Evolutionary conservation across 352 stramenopile species (phyloP).

Genomic region (Phytophthora megakarya): DNA sequence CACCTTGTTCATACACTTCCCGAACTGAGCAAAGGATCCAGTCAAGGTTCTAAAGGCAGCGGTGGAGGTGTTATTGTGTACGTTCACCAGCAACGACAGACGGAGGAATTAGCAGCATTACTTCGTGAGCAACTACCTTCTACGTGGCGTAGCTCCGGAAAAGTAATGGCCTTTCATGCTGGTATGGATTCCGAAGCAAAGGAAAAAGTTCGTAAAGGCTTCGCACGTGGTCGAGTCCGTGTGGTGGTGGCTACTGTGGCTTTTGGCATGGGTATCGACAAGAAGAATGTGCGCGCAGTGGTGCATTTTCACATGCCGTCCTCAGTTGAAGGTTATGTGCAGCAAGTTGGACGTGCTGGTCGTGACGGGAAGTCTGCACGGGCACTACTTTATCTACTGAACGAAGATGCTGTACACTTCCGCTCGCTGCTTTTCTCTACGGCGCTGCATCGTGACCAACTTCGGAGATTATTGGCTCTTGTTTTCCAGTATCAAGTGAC

Average conservation of each 20-base stretch:
- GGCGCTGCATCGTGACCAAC: slow-evolving; percentile 57
- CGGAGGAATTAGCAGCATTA: slow-evolving; percentile 67
- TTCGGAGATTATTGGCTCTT: slow-evolving; percentile 48
- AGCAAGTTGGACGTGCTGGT: slow-evolving; percentile 96
- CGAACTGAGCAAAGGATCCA: slow-evolving; percentile 32
- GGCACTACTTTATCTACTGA: slow-evolving; percentile 65
- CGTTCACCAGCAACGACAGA: slow-evolving; percentile 81
- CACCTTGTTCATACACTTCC: slow-evolving; percentile 37
- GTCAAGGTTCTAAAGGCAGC: slow-evolving; percentile 22
- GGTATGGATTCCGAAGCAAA: slow-evolving; percentile 86
- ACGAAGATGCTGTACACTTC: slow-evolving; percentile 72
- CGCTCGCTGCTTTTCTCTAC: slow-evolving; percentile 78
- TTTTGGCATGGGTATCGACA: slow-evolving; percentile 99
- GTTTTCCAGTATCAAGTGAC: slow-evolving; percentile 37
- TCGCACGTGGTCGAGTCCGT: slow-evolving; percentile 86
- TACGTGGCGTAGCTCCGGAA: slow-evolving; percentile 36
- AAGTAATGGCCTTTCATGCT: slow-evolving; percentile 92
- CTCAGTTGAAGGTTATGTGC: slow-evolving; percentile 98
- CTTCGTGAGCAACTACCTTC: slow-evolving; percentile 62
- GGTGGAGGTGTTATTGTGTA: slow-evolving; percentile 79
- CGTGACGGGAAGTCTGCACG: slow-evolving; percentile 90
- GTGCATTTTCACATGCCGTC: slow-evolving; percentile 97
- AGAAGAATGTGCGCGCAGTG: slow-evolving; percentile 96
- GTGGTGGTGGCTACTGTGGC: slow-evolving; percentile 97
- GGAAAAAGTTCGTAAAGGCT: slow-evolving; percentile 82